Conservation (phyloP, 192 early-diverging fungal genomes). For the Obelidium mucronatum region DNA sequence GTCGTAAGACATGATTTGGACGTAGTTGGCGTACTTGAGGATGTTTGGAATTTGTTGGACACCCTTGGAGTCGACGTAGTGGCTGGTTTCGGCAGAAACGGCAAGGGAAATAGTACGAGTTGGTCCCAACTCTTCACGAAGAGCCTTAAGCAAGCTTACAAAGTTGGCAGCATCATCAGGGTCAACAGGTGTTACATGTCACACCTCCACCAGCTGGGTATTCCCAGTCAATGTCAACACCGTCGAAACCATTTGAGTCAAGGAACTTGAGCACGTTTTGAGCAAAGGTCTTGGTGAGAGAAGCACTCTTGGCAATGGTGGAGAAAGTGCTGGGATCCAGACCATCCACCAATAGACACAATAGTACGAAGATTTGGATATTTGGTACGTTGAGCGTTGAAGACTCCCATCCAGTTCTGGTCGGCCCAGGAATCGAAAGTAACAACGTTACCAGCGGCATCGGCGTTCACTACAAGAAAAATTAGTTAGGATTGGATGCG, state of each 20-base stretch:
- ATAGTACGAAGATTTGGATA: conserved; percentile 21
- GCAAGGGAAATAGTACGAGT: conserved; percentile 20
- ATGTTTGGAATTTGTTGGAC: conserved; percentile 10
- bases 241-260: conserved; percentile 20
- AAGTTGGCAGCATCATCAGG: conserved; percentile 12
- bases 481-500: background rate
- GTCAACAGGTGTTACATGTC: conserved; percentile 16
- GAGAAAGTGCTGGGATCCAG: conserved; percentile 24
- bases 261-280: conserved; percentile 16
- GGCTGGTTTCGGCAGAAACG: conserved; percentile 12
- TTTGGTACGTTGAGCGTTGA: background rate
- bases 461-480: conserved; percentile 13
- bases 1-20: conserved; percentile 32
- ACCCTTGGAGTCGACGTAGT: conserved; percentile 4
- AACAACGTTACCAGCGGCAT: background rate
- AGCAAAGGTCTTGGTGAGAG: background rate
- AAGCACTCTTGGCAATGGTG: background rate
- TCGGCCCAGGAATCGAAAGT: conserved; percentile 12
- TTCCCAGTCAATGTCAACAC: conserved; percentile 18
- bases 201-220: conserved; percentile 24
- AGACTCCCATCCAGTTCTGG: background rate
- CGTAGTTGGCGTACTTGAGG: conserved; percentile 20
- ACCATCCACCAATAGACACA: conserved; percentile 30
- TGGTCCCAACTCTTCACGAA: conserved; percentile 24
- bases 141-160: background rate